These are phyloP conservation scores for Xanthoceras sorbifolium DNA, from an alignment of 345 rosid genomes.

Conservation along the genomic window DNA sequence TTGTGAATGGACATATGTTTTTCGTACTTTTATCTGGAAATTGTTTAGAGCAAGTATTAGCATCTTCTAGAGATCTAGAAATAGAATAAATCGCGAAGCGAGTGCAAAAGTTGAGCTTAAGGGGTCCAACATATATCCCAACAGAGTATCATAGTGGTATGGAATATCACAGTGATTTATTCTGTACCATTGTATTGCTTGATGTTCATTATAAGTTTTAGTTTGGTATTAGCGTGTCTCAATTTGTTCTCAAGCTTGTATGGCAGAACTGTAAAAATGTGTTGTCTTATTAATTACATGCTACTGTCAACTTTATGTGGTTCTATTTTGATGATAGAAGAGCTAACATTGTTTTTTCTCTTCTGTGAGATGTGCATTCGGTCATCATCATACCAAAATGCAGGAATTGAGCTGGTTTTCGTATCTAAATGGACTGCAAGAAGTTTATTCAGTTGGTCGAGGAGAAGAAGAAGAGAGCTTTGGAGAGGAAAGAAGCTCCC, in stretches of 20 bases:
- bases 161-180: neutral
- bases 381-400: conserved; percentile 81
- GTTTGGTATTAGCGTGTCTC: neutral
- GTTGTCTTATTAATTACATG: neutral
- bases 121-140: conserved; percentile 1
- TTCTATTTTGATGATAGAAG: conserved; percentile 34
- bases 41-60: neutral
- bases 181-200: neutral
- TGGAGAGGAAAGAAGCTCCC: conserved; percentile 88
- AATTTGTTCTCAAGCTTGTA: neutral
- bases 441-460: conserved; percentile 93
- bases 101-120: neutral
- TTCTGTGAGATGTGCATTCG: conserved; percentile 94
- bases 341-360: conserved; percentile 92
- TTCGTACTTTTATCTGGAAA: neutral
- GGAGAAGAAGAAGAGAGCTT: conserved; percentile 81
- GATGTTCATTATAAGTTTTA: neutral
- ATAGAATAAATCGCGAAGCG: neutral
- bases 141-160: no score
- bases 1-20: neutral
- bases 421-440: conserved; percentile 83
- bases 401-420: conserved; percentile 73
- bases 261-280: neutral
- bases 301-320: neutral
- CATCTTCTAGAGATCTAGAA: neutral